Percentiles rank a stretch among this genome's conserved stretches.
Conservation (phyloP, 768 basidiomycete species). For the Mycena olivaceomarginata region DNA sequence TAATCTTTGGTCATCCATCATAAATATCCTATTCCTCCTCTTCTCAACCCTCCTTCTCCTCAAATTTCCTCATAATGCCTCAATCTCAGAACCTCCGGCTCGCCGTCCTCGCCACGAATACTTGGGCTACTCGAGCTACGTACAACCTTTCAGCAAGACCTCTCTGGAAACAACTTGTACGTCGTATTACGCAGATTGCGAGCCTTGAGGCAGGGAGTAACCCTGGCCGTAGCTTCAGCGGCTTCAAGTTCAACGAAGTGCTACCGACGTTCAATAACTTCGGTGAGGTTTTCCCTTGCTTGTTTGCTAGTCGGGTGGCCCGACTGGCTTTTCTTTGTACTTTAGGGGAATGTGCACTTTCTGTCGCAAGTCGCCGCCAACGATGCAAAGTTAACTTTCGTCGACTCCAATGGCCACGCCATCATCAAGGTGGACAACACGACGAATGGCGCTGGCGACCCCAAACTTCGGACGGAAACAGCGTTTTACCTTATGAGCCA, state of each 20-base stretch:
- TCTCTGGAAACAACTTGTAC: slow-evolving; percentile 35
- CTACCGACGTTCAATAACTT: slow-evolving; percentile 36
- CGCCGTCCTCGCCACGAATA: slow-evolving; percentile 14
- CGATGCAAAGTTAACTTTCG: slow-evolving; percentile 33
- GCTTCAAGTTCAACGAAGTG: slow-evolving; percentile 38
- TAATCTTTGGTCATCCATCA: no score
- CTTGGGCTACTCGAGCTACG: slow-evolving; percentile 16
- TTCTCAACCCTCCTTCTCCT: not conserved
- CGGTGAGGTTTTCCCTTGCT: slow-evolving; percentile 9
- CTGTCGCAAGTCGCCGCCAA: slow-evolving; percentile 29
- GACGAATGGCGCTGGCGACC: slow-evolving; percentile 35
- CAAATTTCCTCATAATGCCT: slow-evolving; percentile 12
- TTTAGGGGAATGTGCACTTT: slow-evolving; percentile 40
- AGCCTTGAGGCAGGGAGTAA: not conserved
- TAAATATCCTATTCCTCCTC: not conserved
- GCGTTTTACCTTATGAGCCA: slow-evolving; percentile 40
- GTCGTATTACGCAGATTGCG: not conserved
- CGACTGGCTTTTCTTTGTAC: not conserved
- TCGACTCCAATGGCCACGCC: slow-evolving; percentile 22
- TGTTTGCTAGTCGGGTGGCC: not conserved
- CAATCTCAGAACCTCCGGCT: slow-evolving; percentile 13
- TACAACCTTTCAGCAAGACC: slow-evolving; percentile 33
- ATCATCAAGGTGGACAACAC: slow-evolving; percentile 44
- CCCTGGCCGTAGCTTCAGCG: slow-evolving; percentile 19
- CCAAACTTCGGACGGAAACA: slow-evolving; percentile 40